These are phyloP conservation scores for Fusarium robinianum DNA, from an alignment of 2,329 filamentous ascomycete species.

Conservation along the genomic window DNA sequence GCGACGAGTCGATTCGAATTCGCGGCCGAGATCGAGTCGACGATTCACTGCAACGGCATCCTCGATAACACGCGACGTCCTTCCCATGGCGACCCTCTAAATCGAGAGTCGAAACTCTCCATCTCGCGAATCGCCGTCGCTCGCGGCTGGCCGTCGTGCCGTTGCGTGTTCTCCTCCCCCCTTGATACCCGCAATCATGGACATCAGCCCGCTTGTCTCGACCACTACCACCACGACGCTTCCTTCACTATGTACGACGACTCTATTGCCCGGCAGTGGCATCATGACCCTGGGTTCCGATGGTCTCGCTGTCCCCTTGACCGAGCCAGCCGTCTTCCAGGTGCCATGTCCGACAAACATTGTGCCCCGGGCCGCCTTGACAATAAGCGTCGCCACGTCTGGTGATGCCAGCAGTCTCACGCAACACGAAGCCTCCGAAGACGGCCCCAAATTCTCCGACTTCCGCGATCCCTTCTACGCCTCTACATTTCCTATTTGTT, in stretches of 20 bases:
- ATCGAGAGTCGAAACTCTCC: conserved; percentile 11
- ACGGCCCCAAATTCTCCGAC: conserved; percentile 58
- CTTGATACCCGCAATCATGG: conserved; percentile 35
- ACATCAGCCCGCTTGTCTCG: conserved; percentile 25
- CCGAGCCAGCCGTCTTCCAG: conserved; percentile 60
- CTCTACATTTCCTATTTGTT: conserved; percentile 89
- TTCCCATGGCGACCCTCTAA: conserved; percentile 33
- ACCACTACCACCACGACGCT: conserved; percentile 39
- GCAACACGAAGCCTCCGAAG: conserved; percentile 37
- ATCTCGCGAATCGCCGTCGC: conserved; percentile 29
- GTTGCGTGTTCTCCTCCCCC: conserved; percentile 23
- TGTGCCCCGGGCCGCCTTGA: conserved; percentile 26
- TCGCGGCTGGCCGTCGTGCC: conserved; percentile 36
- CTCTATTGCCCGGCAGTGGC: conserved; percentile 50
- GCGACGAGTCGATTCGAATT: conserved; percentile 6
- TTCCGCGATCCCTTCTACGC: conserved; percentile 89
- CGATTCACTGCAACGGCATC: background rate
- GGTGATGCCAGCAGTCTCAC: conserved; percentile 44
- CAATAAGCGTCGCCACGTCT: conserved; percentile 46
- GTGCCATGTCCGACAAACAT: conserved; percentile 39
- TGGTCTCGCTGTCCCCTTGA: conserved; percentile 60
- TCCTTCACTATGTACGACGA: conserved; percentile 46
- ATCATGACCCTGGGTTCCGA: conserved; percentile 56
- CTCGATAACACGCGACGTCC: background rate
- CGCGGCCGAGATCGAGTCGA: conserved; percentile 4